Evolutionary conservation across 805 yeast species (phyloP).

Genomic region (Hanseniaspora mollemarum): DNA sequence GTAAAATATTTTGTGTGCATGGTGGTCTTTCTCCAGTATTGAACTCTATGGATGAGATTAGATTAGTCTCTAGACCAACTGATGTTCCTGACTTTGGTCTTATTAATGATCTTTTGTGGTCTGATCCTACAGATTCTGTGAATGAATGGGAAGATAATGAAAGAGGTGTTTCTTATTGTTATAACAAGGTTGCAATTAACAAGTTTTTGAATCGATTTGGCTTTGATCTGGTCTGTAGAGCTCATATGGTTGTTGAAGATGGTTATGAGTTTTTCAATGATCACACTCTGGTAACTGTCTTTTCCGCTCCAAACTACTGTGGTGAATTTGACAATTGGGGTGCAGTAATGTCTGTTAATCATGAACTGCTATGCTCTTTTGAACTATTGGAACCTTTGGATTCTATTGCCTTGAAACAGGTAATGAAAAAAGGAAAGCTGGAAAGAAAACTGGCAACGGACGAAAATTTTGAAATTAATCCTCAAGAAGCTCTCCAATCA

Average conservation of each 20-base stretch:
- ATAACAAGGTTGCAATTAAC: constrained; percentile 57
- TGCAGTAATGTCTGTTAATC: constrained; percentile 64
- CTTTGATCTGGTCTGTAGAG: constrained; percentile 66
- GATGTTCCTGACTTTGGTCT: constrained; percentile 74
- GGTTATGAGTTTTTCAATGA: constrained; percentile 74
- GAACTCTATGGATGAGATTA: constrained; percentile 49
- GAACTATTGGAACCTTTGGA: constrained; percentile 91
- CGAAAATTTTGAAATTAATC: neutral
- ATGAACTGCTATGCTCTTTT: constrained; percentile 60
- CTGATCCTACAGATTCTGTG: constrained; percentile 55
- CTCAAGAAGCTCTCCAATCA: neutral
- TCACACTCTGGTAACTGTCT: constrained; percentile 63
- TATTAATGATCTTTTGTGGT: constrained; percentile 69
- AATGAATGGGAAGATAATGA: constrained; percentile 66
- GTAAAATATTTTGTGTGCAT: constrained; percentile 82
- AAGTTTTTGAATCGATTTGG: constrained; percentile 53
- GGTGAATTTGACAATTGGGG: constrained; percentile 75
- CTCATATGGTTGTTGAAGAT: constrained; percentile 84
- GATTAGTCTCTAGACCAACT: constrained; percentile 61
- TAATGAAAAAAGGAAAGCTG: constrained; percentile 84
- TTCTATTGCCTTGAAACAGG: constrained; percentile 82
- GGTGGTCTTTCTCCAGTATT: constrained; percentile 74
- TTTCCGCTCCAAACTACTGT: constrained; percentile 75
- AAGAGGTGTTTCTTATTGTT: constrained; percentile 71
- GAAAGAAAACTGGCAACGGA: constrained; percentile 47